Evolutionary conservation across 2,329 filamentous ascomycete species (phyloP).

Genomic region (Diaporthe batatas): DNA sequence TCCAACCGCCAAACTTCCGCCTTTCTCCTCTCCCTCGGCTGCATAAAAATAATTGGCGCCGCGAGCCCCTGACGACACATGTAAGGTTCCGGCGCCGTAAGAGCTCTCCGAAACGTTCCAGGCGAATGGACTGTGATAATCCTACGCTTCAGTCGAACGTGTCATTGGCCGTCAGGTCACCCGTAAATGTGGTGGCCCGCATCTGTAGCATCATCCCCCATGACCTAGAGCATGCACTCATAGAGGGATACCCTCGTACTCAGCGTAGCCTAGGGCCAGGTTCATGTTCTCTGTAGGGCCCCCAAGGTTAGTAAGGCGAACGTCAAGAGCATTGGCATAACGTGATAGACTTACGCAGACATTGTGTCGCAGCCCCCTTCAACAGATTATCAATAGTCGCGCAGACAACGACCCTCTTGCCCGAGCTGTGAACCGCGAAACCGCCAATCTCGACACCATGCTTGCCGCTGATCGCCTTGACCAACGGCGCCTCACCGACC

Average conservation of each 20-base stretch:
- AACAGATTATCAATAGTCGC: constrained; percentile 94
- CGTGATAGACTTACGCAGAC: constrained; percentile 77
- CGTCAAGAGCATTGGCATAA: constrained; percentile 39
- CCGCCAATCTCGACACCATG: constrained; percentile 95
- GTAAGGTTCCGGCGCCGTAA: background rate
- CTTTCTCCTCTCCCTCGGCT: background rate
- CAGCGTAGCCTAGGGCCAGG: constrained; percentile 86
- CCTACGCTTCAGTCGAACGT: background rate
- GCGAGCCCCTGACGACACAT: background rate
- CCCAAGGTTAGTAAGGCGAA: constrained; percentile 24
- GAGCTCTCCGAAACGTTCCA: no score
- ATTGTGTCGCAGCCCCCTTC: constrained; percentile 94
- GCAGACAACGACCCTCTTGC: constrained; percentile 94
- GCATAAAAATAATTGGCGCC: background rate
- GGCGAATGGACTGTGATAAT: background rate
- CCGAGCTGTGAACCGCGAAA: constrained; percentile 91
- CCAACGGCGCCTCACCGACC: constrained; percentile 85
- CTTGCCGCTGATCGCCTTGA: constrained; percentile 86
- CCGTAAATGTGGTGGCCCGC: background rate
- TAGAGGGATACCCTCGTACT: constrained; percentile 88
- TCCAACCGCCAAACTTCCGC: background rate
- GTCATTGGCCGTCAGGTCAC: background rate
- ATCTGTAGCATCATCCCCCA: background rate
- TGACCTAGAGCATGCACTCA: constrained; percentile 44
- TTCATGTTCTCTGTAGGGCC: constrained; percentile 85